phyloP scores from a whole-genome alignment of 371 early-diverging fungal genomes.

The Dipsacomyces acuminosporus region DNA sequence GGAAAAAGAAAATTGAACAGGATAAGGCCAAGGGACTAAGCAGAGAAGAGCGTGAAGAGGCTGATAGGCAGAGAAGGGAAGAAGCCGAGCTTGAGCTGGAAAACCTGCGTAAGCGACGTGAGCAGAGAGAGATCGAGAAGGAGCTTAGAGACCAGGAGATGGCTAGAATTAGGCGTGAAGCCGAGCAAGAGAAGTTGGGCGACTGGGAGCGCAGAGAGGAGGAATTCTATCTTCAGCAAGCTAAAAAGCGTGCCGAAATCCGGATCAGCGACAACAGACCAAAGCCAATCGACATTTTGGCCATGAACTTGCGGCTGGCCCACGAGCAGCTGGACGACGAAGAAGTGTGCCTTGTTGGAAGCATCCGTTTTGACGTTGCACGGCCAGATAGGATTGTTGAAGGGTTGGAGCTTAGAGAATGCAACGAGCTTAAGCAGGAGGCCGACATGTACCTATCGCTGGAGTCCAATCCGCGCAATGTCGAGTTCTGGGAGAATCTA shows the following conservation, averaged over 20 bases:
- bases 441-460: constrained; percentile 79
- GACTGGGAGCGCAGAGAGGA: constrained; percentile 93
- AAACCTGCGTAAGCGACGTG: constrained; percentile 71
- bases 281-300: constrained; percentile 88
- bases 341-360: constrained; percentile 65
- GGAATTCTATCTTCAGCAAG: constrained; percentile 86
- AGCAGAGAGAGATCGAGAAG: constrained; percentile 76
- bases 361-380: constrained; percentile 75
- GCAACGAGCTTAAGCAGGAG: constrained; percentile 75
- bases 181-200: constrained; percentile 81
- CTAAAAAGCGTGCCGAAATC: constrained; percentile 85
- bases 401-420: constrained; percentile 59
- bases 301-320: constrained; percentile 79
- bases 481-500: constrained; percentile 82
- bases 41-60: constrained; percentile 52
- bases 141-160: constrained; percentile 78
- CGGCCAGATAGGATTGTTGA: constrained; percentile 85
- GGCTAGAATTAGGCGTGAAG: constrained; percentile 66
- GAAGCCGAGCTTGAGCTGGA: constrained; percentile 77
- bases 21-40: constrained; percentile 65
- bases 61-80: constrained; percentile 60
- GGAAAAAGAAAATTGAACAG: constrained; percentile 76
- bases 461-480: constrained; percentile 68
- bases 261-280: constrained; percentile 82
- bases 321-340: constrained; percentile 43